A percentile compares a stretch with the other conserved stretches of the same genome.
Evolutionary conservation across 2,329 filamentous ascomycete genomes (phyloP).

Genomic region (Penicillium oxalicum): DNA sequence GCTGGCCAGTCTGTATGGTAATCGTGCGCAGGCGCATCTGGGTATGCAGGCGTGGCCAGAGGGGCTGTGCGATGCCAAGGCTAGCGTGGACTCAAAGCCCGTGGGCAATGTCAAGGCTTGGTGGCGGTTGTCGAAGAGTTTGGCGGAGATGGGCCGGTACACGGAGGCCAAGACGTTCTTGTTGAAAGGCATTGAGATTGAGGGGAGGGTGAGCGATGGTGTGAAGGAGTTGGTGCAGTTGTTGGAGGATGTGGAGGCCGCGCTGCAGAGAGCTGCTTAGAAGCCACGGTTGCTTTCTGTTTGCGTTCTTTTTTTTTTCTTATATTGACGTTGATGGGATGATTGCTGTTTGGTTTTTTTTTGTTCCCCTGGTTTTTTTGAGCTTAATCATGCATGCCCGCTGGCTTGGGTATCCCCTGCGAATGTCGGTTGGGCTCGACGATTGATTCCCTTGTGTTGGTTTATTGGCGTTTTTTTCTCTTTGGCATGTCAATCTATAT

Average conservation of each 20-base stretch:
- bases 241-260: slow-evolving; percentile 59
- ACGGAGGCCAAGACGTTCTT: slow-evolving; percentile 80
- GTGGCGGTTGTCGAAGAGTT: slow-evolving; percentile 79
- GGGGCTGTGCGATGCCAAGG: slow-evolving; percentile 79
- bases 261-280: slow-evolving; percentile 45
- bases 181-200: slow-evolving; percentile 70
- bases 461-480: neutral
- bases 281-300: neutral
- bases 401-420: slow-evolving; percentile 2
- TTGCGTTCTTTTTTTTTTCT: neutral
- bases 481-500: neutral
- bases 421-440: slow-evolving; percentile 1
- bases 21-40: slow-evolving; percentile 88
- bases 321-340: too few relatives aligned
- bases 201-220: slow-evolving; percentile 53
- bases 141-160: slow-evolving; percentile 83
- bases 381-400: slow-evolving; percentile 5
- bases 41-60: slow-evolving; percentile 71
- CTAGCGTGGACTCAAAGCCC: slow-evolving; percentile 79
- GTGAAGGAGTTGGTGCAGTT: slow-evolving; percentile 51
- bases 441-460: slow-evolving; percentile 11
- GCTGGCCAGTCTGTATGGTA: slow-evolving; percentile 69
- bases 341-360: neutral
- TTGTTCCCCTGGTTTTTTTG: neutral
- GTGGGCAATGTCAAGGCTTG: slow-evolving; percentile 89